Evolutionary conservation across 2,329 filamentous ascomycete genomes (phyloP), one percentile per base, ranked within the genome.

Genomic region (Diplodia mutila): DNA sequence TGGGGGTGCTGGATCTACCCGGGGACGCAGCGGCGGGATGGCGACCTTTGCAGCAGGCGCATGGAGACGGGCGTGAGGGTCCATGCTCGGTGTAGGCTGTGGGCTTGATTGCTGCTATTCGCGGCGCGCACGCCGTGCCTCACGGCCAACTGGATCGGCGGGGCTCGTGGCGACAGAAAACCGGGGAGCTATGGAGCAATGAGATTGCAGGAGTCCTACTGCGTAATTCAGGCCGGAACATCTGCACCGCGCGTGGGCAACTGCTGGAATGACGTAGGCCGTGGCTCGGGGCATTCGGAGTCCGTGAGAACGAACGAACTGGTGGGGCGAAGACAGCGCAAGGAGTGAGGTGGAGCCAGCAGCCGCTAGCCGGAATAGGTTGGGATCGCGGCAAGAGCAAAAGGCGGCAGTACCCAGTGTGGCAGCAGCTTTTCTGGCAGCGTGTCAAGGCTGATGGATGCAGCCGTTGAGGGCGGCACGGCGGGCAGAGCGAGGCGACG

Each of bases 11-110:
- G 69, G 69, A 12, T 74, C 71, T 27, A 57, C 46, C n/a, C 69
- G 72, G 53, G 69, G 70, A 14, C 71, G 72, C 7, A 76, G 70
- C 14, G 72, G 70, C 21, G 75, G 75, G 34, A 77, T 77, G 27
- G 71, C 69, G 11, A 76, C 57, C 67, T 70, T 76, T 73, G 14
- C 61, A 27, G 39, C 65, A 18, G 27, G 59, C 32, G 42, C 14
- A 21, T 18, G 27, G 42, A 14, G 3, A n/a, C 23, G 57, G n/a
- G 29, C 27, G 4, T 16, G 51, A 2, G 27, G 42, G 3, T 29
- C 51, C 51, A 65, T 65, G 63, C 7, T 18, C 3, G 42, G 4
- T 23, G 51, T 7, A 18, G 27, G 39, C 21, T 57, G 18, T 18
- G 51, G 37, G 37, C 23, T 65, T 23, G 34, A n/a, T 11, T 9